Base-by-base conservation (phyloP, 2,329 filamentous ascomycete genomes). In the Didymella glomerata region DNA sequence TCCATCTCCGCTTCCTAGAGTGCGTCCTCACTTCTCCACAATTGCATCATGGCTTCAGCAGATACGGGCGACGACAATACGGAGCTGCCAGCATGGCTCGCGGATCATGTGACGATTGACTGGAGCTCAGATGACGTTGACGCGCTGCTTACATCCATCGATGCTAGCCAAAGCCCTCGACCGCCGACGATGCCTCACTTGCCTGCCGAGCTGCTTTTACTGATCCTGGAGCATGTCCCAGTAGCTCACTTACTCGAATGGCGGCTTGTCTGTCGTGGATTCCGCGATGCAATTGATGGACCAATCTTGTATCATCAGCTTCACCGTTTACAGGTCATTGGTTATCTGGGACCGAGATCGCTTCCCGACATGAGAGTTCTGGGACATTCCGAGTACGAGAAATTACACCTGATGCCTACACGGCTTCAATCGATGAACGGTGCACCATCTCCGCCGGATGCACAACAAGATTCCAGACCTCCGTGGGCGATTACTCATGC, bases 271-370 rank as follows among this genome's bases (percentile, higher is more conserved):
- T 76, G 70, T 40, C 67, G 68, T 11, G 69, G 67, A 10, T 72
- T 75, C 46, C 65, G 68, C 9, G 69, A 76, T 60, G 68, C 64
- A 9, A 71, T 76, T n/a, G 74, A 74, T 38, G 69, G 70, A 1
- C 66, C 62, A 2, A 57, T 74, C 1, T 16, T 72, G 16, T 74
- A 67, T 47, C 60, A 66, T 2, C 66, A 66, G 42, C 32, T 76
- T 8, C 64, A 48, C 10, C 55, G 70, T 16, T 63, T 65, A 0
- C 58, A 68, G 41, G 20, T 76, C 14, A 54, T 73, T 16, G 70
- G 69, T 9, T 71, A 64, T 40, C 27, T 71, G 27, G 70, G 69
- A 0, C 16, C 59, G 9, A 50, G 45, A 20, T 8, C 40, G 3
- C 40, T 42, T 20, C 28, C 32, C 2, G 34, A 41, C 1, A 56